A percentile compares a stretch with the other conserved stretches of the same genome.
phyloP scores from a whole-genome alignment of 495 filamentous ascomycete genomes.

The Glarea lozoyensis region DNA sequence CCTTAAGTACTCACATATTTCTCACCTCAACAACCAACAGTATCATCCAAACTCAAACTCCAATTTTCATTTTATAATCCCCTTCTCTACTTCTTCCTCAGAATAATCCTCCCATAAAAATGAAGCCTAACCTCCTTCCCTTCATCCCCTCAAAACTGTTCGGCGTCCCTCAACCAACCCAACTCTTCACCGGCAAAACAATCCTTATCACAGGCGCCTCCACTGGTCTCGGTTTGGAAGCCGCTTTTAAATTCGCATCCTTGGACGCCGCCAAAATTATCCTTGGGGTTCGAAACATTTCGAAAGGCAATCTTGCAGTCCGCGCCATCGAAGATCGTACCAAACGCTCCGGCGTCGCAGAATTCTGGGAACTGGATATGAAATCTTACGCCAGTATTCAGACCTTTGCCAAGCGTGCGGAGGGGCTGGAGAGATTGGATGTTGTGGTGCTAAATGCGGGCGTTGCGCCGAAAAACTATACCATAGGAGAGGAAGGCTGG shows the following conservation, averaged over 20 bases:
- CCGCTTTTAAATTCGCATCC: conserved; percentile 28
- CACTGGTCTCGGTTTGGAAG: conserved; percentile 41
- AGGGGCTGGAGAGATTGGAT: conserved; percentile 12
- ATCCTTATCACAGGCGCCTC: conserved; percentile 43
- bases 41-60: too few species aligned
- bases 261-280: conserved; percentile 33
- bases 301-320: conserved; percentile 28
- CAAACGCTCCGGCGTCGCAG: conserved; percentile 25
- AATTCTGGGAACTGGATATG: conserved; percentile 50
- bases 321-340: conserved; percentile 18
- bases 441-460: conserved; percentile 28
- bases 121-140: too few species aligned
- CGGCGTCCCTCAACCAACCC: conserved; percentile 44
- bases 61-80: too few species aligned
- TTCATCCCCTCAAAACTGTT: too few species aligned
- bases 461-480: conserved; percentile 3
- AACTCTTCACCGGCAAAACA: conserved; percentile 23
- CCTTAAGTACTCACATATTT: too few species aligned
- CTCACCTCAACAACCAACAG: too few species aligned
- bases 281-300: conserved; percentile 29
- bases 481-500: not conserved
- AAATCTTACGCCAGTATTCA: conserved; percentile 12
- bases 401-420: conserved; percentile 6
- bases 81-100: too few species aligned
- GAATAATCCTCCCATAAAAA: too few species aligned